Evolutionary conservation across 148 eudicot species (phyloP), one percentile per base, ranked within the genome.

Genomic region (Camellia lanceoleosa): DNA sequence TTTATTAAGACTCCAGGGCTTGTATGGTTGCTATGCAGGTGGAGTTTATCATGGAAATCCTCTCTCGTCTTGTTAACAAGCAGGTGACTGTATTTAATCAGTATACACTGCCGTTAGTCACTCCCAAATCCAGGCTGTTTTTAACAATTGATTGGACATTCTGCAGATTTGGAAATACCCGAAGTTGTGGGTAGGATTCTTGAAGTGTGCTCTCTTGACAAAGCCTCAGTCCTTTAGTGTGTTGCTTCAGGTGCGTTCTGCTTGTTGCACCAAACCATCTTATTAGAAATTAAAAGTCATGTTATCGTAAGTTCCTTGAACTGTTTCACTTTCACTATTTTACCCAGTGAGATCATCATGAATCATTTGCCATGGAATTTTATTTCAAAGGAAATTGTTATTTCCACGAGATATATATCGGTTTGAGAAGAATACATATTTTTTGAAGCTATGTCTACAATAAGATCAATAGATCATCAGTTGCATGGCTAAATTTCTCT

Each of bases 101-200:
- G 19, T 66, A 19, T 20, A 67, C 41, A 16, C 51, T 47, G 13
- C 54, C 30, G 19, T 64, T 38, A 68, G 54, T 78, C 30, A 42
- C 43, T 61, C 42, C 46, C 23, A 23, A 18, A 41, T 46, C 8
- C 41, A 73, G 72, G 19, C 83, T 73, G 38, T 54, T 47, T 73
- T 73, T 79, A 72, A 64, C 66, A 9, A 69, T 71, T 83, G 43
- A 60, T 60, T 72, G 38, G 1, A 20, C 61, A 46, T 81, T 69
- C 63, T 74, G 83, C 91, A 96, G 99, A 94, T 96, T 75, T 96
- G 99, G 99, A 96, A 96, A 84, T 87, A 87, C 80, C 99, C 97
- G 10, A 96, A 94, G 87, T 87, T 92, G 76, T 96, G 99, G 99
- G 99, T 92, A 73, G 99, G 99, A 83, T 96, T 96, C 86, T 86